phyloP scores from a whole-genome alignment of 805 yeast species.

The Yamadazyma sp. region DNA sequence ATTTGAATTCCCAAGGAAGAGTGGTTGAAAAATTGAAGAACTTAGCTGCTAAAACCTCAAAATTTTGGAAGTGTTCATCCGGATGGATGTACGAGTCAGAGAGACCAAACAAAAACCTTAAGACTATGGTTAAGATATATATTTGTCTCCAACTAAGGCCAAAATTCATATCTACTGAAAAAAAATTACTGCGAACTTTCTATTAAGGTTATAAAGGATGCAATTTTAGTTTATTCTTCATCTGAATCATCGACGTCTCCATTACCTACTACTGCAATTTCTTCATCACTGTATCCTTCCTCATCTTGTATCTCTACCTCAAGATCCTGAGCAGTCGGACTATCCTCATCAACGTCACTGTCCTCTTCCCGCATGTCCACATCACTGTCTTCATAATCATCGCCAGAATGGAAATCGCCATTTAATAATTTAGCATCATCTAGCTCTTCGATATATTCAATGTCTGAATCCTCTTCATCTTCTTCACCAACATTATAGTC shows the following conservation, averaged over 20 bases:
- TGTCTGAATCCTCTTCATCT: slow-evolving; percentile 46
- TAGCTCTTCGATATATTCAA: slow-evolving; percentile 72
- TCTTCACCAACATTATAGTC: slow-evolving; percentile 18
- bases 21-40: slow-evolving; percentile 45
- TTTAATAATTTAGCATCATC: slow-evolving; percentile 45
- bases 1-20: slow-evolving; percentile 82
- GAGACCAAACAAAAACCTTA: slow-evolving; percentile 57
- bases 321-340: slow-evolving; percentile 14
- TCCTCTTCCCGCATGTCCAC: slow-evolving; percentile 15
- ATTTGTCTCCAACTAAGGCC: slow-evolving; percentile 48
- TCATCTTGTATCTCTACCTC: slow-evolving; percentile 14
- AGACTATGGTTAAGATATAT: slow-evolving; percentile 44
- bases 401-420: slow-evolving; percentile 24
- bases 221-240: slow-evolving; percentile 9
- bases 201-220: slow-evolving; percentile 3
- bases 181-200: slow-evolving; percentile 6
- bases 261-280: slow-evolving; percentile 11
- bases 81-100: slow-evolving; percentile 91
- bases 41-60: slow-evolving; percentile 63
- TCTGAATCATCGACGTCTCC: slow-evolving; percentile 10
- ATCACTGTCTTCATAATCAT: slow-evolving; percentile 15
- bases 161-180: neutral
- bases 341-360: slow-evolving; percentile 9
- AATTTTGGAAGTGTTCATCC: slow-evolving; percentile 94
- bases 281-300: slow-evolving; percentile 27